Evolutionary conservation across 2,329 filamentous ascomycete genomes (phyloP), one percentile per base, ranked within the genome.

Genomic region (Didymella arachidicola): DNA sequence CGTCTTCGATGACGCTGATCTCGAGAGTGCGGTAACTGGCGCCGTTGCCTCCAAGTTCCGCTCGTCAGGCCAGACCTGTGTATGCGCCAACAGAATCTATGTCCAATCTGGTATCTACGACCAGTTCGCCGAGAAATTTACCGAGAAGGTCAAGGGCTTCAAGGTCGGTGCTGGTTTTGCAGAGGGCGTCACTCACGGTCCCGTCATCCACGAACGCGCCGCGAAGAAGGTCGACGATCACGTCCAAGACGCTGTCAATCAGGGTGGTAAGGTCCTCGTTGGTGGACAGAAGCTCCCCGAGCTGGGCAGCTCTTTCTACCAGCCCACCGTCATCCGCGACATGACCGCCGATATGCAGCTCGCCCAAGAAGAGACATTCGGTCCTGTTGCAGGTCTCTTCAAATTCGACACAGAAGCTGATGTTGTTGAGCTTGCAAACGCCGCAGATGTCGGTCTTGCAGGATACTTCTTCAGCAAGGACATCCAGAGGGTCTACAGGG

Each of bases 61-160:
- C 53, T 92, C 89, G 36, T 96, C 92, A 0, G 95, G 95, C 34
- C 95, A 99, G 82, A 98, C 95, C 0, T 99, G 95, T 77, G 93
- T 98, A 5, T 83, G 82, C 64, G 82, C 82, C 26, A 96, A 96
- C 80, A 84, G 92, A 29, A 86, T 96, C 64, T 94, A 90, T 76
- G 85, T 96, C 8, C 92, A 96, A 76, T 81, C 83, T 34, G 89
- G 87, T 59, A 86, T 96, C 75, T 93, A 95, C 79, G 89, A 94
- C 69, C 80, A 84, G 36, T 96, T 96, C 67, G 85, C 86, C 4
- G 69, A 81, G 44, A 87, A 85, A 49, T 87, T 95, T 64, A 86
- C 88, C 27, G 88, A 87, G 61, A 89, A 90, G 73, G 91, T 94
- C 50, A 85, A 86, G 71, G 79, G 76, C 16, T 93, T 96, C 82